Base-by-base conservation (phyloP, 345 rosid genomes). In the Eutrema heterophyllum region DNA sequence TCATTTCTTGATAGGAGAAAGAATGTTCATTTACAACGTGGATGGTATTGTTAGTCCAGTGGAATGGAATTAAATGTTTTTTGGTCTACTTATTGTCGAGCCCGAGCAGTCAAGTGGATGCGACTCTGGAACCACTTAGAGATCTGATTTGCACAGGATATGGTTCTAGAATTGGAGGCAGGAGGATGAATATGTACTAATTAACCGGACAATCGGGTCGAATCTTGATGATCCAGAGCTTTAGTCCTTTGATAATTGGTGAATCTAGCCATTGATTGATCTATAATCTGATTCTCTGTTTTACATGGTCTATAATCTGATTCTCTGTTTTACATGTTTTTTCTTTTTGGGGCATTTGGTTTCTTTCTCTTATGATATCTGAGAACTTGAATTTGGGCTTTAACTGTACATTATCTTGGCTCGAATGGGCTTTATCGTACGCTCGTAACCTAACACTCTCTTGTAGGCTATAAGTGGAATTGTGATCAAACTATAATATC, bases 1-100 rank as follows among this genome's bases (percentile, higher is more conserved):
- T 52, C 15, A 15, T 39, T n/a, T 29, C 68, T 71, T 49, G 50
- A 24, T 9, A 71, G 7, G 43, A 39, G 50, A 16, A 53, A 46
- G 41, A 57, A 38, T 65, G 71, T 46, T 73, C 56, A 33, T 65
- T 33, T 66, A 57, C 78, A 66, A 46, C 30, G 64, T 18, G 44
- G 52, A 68, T 54, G 26, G 27, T 52, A 24, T 54, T 67, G 38
- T 21, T 14, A 61, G 1, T 52, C 45, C 49, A 26, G 26, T 46
- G 68, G 41, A 48, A 63, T 38, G 32, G 41, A 64, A 65, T 64
- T 49, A 9, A 54, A 51, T 45, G 30, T 21, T 58, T 38, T 43
- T 32, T 2, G 24, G 32, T 32, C 35, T 69, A 33, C 21, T 29
- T 41, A 55, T 16, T 45, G 64, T 53, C n/a, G n/a, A n/a, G n/a